These are phyloP conservation scores for Gossypium davidsonii DNA, from an alignment of 441 rosid species.

Conservation along the genomic window DNA sequence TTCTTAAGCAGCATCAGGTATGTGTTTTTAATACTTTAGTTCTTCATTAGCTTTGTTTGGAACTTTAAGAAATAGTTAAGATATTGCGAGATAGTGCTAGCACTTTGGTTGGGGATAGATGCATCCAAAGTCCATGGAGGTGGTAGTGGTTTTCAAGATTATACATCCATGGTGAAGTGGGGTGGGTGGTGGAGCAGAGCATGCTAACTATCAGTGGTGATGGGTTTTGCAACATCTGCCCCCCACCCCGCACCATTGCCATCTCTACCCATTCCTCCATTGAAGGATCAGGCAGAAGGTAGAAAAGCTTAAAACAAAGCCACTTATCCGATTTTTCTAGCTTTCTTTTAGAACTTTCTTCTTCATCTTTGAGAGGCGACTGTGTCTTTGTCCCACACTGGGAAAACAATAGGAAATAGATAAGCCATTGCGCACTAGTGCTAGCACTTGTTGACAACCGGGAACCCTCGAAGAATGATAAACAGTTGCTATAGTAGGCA, in stretches of 20 bases:
- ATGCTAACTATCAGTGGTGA: too few relatives aligned
- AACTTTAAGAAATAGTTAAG: neutral
- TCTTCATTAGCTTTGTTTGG: neutral
- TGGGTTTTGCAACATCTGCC: too few relatives aligned
- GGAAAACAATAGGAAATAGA: neutral
- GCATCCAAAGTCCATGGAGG: neutral
- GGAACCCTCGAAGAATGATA: neutral
- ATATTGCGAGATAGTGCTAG: neutral
- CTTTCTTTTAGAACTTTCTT: neutral
- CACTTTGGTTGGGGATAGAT: neutral
- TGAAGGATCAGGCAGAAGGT: neutral
- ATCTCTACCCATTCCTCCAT: neutral
- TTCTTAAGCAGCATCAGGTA: conserved; percentile 56
- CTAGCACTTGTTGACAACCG: neutral
- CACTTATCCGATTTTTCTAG: neutral
- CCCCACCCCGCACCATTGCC: too few relatives aligned
- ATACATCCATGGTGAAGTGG: too few relatives aligned
- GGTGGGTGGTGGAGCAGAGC: too few relatives aligned
- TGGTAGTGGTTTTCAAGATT: too few relatives aligned
- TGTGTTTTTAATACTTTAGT: conserved; percentile 11
- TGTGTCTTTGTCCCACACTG: neutral
- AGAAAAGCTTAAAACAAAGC: neutral
- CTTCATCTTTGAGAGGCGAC: neutral
- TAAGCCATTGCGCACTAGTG: neutral
- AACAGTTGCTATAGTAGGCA: neutral